phyloP scores from a whole-genome alignment of 2,329 filamentous ascomycete species.

The Trichoderma citrinoviride region DNA sequence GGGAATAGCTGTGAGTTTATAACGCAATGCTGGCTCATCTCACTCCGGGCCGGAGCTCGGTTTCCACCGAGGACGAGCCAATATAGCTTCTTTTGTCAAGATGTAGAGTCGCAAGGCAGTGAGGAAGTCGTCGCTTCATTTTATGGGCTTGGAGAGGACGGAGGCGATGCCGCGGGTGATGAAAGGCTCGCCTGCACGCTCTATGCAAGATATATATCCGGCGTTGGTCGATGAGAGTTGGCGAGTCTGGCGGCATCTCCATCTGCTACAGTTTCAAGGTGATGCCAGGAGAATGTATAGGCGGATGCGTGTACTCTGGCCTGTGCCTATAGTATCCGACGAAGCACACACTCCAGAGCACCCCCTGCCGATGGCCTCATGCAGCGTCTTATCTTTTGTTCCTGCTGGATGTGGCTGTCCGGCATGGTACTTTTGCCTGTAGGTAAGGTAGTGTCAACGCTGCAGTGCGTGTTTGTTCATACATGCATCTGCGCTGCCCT shows the following conservation, averaged over 20 bases:
- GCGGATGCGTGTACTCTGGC: background rate
- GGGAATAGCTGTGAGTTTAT: too few species aligned
- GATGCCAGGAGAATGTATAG: too few species aligned
- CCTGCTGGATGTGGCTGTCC: background rate
- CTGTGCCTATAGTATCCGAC: background rate
- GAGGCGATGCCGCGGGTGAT: background rate
- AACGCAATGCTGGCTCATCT: too few species aligned
- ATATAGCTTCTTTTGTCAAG: background rate
- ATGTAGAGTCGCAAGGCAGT: conserved; percentile 2
- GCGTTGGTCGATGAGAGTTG: background rate
- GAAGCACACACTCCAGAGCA: background rate
- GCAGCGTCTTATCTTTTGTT: background rate
- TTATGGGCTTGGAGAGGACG: background rate
- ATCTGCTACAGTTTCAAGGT: background rate
- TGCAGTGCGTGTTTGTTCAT: background rate
- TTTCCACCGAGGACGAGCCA: too few species aligned
- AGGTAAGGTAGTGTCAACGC: background rate
- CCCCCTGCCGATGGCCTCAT: background rate
- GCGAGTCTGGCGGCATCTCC: background rate
- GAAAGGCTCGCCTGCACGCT: background rate
- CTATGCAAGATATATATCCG: background rate
- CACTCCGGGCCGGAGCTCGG: too few species aligned
- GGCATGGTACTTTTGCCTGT: background rate
- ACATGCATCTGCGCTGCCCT: background rate
- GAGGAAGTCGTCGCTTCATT: background rate